Evolutionary conservation across 2,329 filamentous ascomycete genomes (phyloP), one percentile per base, ranked within the genome.

Genomic region (Botrytis paeoniae): DNA sequence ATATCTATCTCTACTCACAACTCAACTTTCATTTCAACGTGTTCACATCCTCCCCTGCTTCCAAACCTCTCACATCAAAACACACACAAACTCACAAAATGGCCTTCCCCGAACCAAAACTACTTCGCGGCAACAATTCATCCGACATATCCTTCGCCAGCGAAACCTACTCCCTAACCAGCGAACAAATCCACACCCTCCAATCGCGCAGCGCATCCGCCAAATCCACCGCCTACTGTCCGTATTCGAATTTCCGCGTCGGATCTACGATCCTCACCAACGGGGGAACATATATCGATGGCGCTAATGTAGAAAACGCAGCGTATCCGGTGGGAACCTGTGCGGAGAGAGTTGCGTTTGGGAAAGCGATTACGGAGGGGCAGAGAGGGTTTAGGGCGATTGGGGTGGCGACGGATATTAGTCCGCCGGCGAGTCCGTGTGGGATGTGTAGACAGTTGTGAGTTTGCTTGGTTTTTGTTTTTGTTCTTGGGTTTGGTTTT

Each of bases 401-500:
- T 35, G 95, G 93, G 25, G 94, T 99, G 6, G 88, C 93, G 10
- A 97, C 95, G 9, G 93, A 98, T 81, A 91, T 93, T 60, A 83
- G 82, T 45, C 88, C 89, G 43, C 89, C 90, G 6, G 88, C 88
- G 65, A 91, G 91, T 75, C 96, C 96, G 0, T 99, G 96, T 81
- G 96, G 96, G 72, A 98, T 97, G 94, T 98, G 95, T 82, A 87
- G 95, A 78, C 95, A 98, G 82, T 97, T 95, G 92, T 94, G 81
- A 84, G 89, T 35, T 4, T 41, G 4, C 6, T 72, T n/a, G 16
- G 10, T 6, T 62, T n/a, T 25, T 16, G 6, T 39, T 37, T 8
- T 4, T 8, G 20, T 9, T 9, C 4, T 22, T 22, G 43, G 43
- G 43, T 10, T 48, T 48, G 20, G 18, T 5, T n/a, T 54, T n/a